phyloP scores from a whole-genome alignment of 768 basidiomycete species.

The Fomitopsis serialis region DNA sequence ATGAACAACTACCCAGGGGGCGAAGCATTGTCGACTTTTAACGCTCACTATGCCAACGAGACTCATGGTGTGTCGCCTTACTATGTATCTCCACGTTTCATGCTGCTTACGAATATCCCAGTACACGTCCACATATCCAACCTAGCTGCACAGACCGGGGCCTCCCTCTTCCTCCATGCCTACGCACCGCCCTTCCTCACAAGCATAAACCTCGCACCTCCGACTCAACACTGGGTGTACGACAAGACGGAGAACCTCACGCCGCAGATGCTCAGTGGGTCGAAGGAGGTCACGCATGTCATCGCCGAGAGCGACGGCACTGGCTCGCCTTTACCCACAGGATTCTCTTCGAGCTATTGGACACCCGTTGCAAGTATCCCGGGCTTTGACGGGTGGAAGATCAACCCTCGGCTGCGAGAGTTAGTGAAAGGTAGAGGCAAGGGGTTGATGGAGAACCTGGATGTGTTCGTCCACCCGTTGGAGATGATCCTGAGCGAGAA shows the following conservation, averaged over 20 bases:
- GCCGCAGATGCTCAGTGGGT: slow-evolving; percentile 31
- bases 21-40: slow-evolving; percentile 57
- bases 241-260: slow-evolving; percentile 75
- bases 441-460: slow-evolving; percentile 6
- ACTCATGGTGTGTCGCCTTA: slow-evolving; percentile 7
- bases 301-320: slow-evolving; percentile 41
- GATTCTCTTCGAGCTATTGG: slow-evolving; percentile 31
- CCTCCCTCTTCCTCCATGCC: slow-evolving; percentile 79
- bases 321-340: background rate
- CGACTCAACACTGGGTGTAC: slow-evolving; percentile 51
- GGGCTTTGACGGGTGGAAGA: slow-evolving; percentile 39
- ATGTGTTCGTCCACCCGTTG: slow-evolving; percentile 6
- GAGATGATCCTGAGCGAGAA: slow-evolving; percentile 17
- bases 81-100: background rate
- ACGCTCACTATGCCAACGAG: slow-evolving; percentile 41
- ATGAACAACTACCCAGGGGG: slow-evolving; percentile 89
- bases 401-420: slow-evolving; percentile 11
- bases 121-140: slow-evolving; percentile 79
- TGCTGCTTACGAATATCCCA: slow-evolving; percentile 9
- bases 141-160: slow-evolving; percentile 85
- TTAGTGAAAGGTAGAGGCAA: background rate
- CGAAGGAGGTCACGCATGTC: slow-evolving; percentile 51
- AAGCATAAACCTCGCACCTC: slow-evolving; percentile 11
- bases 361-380: slow-evolving; percentile 34
- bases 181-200: slow-evolving; percentile 49